Conservation (phyloP, 1,139 yeast species). For the Candida pseudoviswanathii region DNA sequence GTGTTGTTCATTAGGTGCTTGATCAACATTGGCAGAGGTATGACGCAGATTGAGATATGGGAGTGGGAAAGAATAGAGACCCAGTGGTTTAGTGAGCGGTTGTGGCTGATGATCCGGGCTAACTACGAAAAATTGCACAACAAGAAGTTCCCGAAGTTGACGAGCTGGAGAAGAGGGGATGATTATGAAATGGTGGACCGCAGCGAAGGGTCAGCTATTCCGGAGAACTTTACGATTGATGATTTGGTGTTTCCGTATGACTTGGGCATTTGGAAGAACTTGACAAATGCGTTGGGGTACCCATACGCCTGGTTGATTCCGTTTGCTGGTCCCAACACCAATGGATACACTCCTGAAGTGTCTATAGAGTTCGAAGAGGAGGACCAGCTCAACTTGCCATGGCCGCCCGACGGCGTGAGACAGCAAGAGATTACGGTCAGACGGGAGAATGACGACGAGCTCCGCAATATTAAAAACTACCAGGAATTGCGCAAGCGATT, state of each 20-base stretch:
- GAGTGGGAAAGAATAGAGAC: slow-evolving; percentile 80
- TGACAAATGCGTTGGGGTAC: slow-evolving; percentile 53
- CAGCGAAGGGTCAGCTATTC: slow-evolving; percentile 19
- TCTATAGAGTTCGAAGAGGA: slow-evolving; percentile 52
- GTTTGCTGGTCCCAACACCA: slow-evolving; percentile 53
- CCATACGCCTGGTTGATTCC: slow-evolving; percentile 71
- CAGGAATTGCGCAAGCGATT: slow-evolving; percentile 26
- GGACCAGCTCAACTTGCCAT: slow-evolving; percentile 68
- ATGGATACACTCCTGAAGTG: slow-evolving; percentile 53
- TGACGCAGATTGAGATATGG: slow-evolving; percentile 93
- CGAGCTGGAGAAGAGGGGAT: slow-evolving; percentile 44
- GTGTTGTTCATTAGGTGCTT: slow-evolving; percentile 65
- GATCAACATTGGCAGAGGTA: slow-evolving; percentile 62
- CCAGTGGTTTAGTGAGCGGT: slow-evolving; percentile 54
- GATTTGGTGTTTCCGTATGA: slow-evolving; percentile 83
- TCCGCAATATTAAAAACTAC: slow-evolving; percentile 18
- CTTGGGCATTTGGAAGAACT: slow-evolving; percentile 59
- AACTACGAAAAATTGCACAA: slow-evolving; percentile 50
- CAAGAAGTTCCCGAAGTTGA: slow-evolving; percentile 45
- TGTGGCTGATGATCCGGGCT: slow-evolving; percentile 52
- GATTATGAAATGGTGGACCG: slow-evolving; percentile 6
- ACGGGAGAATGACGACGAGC: slow-evolving; percentile 25
- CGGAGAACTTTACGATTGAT: slow-evolving; percentile 49
- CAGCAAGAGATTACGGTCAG: slow-evolving; percentile 32
- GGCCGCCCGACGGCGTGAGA: slow-evolving; percentile 88